Evolutionary conservation across 257 asterid species (phyloP), one percentile per base, ranked within the genome.

Genomic region (Thymus mandschuricus): DNA sequence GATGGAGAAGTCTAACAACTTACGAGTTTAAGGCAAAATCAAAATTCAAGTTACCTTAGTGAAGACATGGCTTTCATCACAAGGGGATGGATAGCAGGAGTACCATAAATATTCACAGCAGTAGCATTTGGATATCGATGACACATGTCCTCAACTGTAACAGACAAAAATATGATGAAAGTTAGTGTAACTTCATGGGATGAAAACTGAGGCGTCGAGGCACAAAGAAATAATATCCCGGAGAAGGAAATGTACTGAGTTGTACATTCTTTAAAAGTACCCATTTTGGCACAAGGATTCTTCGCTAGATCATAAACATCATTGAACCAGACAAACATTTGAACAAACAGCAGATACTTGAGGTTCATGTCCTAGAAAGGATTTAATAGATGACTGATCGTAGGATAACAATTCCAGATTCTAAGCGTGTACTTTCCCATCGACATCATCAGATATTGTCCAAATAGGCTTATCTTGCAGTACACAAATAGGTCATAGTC

Each of bases 41-140:
- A 41, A 77, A 72, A 59, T 55, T 68, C 55, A 40, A 63, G 27
- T 68, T 82, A 92, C 98, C 96, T 84, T 72, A 92, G 79, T 21
- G 85, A 86, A 55, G 95, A 80, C 66, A 92, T 76, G 33, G 97
- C 96, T 64, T 78, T 81, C 96, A 91, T 86, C 69, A 78, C 92
- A 63, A 91, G 89, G 57, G 82, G 75, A 66, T 90, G 89, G 76
- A 87, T 79, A 60, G 79, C 77, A 72, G 90, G 96, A 66, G 93
- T 73, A 68, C 96, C 97, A 75, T 81, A 89, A 13, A 93, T 72
- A 78, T 93, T 93, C n/a, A 87, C 90, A 15, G 87, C 84, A 63
- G 91, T 88, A 44, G 98, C 98, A 78, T 91, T 93, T 67, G 98
- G 97, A 78, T 91, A 91, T 48, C 98, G 91, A 31, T 60, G 91